Base-by-base conservation (phyloP, 331 rosid genomes). In the Rhamnella rubrinervis region DNA sequence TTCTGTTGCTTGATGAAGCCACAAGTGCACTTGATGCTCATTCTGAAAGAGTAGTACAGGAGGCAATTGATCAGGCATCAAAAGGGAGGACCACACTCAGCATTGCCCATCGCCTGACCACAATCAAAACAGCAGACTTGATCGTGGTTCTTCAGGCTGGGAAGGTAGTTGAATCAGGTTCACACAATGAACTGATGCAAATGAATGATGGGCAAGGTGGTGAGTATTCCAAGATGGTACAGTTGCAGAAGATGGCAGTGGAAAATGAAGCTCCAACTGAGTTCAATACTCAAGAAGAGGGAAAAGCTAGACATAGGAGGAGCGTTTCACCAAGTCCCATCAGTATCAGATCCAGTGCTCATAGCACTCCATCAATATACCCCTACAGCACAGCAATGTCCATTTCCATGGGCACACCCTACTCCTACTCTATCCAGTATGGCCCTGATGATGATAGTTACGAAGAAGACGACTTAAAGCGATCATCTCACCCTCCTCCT, bases 1-100 rank as follows among this genome's bases (percentile, higher is more conserved):
- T 93, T 26, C 81, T 93, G 39, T 85, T 93, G 50, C 97, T 93
- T 37, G 98, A 90, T 81, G 98, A 90, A 86, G 97, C 89, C 56
- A 90, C 98, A 13, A 93, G 96, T 76, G 95, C 97, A 19, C 65
- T 93, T 46, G 98, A 93, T 80, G 74, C 83, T 17, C 95, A 93
- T 53, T 87, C 96, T n/a, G 95, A 93, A 85, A 87, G 85, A 79
- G 83, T 81, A 58, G 96, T 93, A 39, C 96, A 90, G 18, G 92
- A 87, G 37, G 98, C 98, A 65, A 81, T 87, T 73, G 97, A 90
- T 65, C 89, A 84, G 77, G 98, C 92, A 47, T 88, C 96, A 21
- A 87, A 83, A 77, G 98, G 96, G 80, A 90, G 96, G 68, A 90
- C 97, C 37, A 83, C 98, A 57, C 78, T 90, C 80, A 82, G 77